Evolutionary conservation across 169 alveolate species (phyloP).

Genomic region (Nephromyces sp.): DNA sequence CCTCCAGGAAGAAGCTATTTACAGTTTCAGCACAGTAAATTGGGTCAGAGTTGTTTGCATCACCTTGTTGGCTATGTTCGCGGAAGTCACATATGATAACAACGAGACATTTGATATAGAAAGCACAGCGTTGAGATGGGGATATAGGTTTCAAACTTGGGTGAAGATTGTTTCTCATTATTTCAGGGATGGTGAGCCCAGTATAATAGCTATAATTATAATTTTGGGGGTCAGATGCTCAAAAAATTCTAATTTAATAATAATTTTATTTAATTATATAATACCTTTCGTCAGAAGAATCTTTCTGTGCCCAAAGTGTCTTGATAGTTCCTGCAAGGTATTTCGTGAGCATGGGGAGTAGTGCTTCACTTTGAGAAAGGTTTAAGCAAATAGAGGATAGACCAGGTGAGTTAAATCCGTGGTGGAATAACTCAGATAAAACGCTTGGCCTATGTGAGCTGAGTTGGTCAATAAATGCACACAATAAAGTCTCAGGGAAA

Average conservation of each 20-base stretch:
- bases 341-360: background rate
- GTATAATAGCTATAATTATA: background rate
- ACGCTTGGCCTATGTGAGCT: background rate
- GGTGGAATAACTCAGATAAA: background rate
- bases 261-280: background rate
- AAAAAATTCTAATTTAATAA: background rate
- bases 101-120: slow-evolving; percentile 20
- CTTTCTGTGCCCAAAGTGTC: background rate
- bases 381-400: background rate
- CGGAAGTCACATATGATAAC: slow-evolving; percentile 27
- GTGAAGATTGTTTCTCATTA: too few relatives aligned
- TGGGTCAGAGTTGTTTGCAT: slow-evolving; percentile 17
- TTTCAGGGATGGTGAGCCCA: too few relatives aligned
- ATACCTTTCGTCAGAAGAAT: background rate
- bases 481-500: background rate
- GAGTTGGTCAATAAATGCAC: background rate
- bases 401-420: background rate
- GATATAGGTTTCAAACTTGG: slow-evolving; percentile 24
- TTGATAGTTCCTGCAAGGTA: background rate
- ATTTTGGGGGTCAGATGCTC: background rate
- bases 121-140: slow-evolving; percentile 20
- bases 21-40: slow-evolving; percentile 21
- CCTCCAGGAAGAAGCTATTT: slow-evolving; percentile 20
- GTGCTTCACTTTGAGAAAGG: background rate
- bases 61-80: slow-evolving; percentile 12